phyloP scores from a whole-genome alignment of 768 basidiomycete species.

The Russula dissimulans region DNA sequence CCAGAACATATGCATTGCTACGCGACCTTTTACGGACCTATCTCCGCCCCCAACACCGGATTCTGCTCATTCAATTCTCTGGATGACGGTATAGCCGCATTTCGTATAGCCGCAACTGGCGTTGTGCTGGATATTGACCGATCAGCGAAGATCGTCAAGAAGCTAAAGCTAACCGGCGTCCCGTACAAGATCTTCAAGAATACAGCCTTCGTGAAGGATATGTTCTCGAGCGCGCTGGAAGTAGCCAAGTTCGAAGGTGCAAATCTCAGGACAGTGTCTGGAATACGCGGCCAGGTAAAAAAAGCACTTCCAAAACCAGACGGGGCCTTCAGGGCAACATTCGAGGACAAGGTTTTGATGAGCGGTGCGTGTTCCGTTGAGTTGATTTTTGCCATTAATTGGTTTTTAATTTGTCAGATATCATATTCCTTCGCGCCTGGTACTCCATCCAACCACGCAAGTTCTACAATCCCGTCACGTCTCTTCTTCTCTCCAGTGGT shows the following conservation, averaged over 20 bases:
- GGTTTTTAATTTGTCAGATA: constrained; percentile 54
- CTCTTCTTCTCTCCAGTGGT: constrained; percentile 77
- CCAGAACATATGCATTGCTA: constrained; percentile 99
- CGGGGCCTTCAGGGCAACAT: constrained; percentile 91
- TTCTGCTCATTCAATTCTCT: constrained; percentile 96
- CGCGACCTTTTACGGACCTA: constrained; percentile 94
- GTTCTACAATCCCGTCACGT: constrained; percentile 95
- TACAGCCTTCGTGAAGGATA: constrained; percentile 95
- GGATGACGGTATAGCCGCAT: constrained; percentile 53
- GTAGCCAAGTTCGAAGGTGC: constrained; percentile 99
- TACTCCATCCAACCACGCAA: constrained; percentile 91
- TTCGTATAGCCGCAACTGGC: constrained; percentile 88
- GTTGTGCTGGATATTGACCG: constrained; percentile 91
- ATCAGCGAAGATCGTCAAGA: constrained; percentile 94
- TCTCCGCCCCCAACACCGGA: constrained; percentile 85
- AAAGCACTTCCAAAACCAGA: constrained; percentile 93
- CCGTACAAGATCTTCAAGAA: constrained; percentile 99
- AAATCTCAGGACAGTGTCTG: constrained; percentile 90
- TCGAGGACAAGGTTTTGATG: constrained; percentile 96
- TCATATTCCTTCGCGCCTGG: constrained; percentile 95
- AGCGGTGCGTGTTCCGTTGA: constrained; percentile 54
- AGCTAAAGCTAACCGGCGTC: constrained; percentile 89
- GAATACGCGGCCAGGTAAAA: constrained; percentile 94
- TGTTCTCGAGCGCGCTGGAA: constrained; percentile 90
- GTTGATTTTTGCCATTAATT: neutral